These are phyloP conservation scores for Lobosporangium transversale DNA, from an alignment of 192 early-diverging fungal species.

Conservation along the genomic window DNA sequence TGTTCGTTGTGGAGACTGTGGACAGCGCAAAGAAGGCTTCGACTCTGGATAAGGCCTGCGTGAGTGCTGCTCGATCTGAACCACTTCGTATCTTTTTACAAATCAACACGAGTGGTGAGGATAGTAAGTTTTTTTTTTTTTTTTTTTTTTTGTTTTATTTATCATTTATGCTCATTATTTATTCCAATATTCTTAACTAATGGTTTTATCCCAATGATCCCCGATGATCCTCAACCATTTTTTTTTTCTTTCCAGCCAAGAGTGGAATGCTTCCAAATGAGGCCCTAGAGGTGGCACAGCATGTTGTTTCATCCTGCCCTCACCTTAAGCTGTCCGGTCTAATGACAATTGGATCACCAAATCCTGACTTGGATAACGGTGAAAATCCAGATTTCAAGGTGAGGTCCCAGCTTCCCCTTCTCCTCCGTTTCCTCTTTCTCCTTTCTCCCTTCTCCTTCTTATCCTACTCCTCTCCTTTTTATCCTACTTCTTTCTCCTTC, in stretches of 20 bases:
- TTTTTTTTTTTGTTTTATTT: no score
- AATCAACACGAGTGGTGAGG: conserved; percentile 95
- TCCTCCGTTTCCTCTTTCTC: no score
- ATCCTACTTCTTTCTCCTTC: no score
- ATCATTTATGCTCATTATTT: no score
- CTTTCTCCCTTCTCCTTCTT: no score
- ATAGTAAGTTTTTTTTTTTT: no score
- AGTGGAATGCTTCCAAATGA: conserved; percentile 74
- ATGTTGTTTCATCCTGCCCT: conserved; percentile 72
- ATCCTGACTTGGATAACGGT: conserved; percentile 51
- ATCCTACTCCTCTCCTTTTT: no score
- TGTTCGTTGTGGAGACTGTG: conserved; percentile 94
- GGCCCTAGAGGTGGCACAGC: conserved; percentile 64
- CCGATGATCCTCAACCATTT: neutral
- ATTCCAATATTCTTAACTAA: no score
- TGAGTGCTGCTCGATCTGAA: conserved; percentile 43
- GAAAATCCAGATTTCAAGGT: conserved; percentile 85
- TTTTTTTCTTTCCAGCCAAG: conserved; percentile 61
- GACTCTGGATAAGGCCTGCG: conserved; percentile 82
- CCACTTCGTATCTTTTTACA: conserved; percentile 90
- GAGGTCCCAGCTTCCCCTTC: no score
- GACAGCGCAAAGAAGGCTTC: conserved; percentile 86
- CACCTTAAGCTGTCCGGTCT: conserved; percentile 81
- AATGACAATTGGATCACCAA: conserved; percentile 96
- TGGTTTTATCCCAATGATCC: neutral